These are phyloP conservation scores for Suillus subaureus DNA, from an alignment of 768 basidiomycete species.

Conservation along the genomic window DNA sequence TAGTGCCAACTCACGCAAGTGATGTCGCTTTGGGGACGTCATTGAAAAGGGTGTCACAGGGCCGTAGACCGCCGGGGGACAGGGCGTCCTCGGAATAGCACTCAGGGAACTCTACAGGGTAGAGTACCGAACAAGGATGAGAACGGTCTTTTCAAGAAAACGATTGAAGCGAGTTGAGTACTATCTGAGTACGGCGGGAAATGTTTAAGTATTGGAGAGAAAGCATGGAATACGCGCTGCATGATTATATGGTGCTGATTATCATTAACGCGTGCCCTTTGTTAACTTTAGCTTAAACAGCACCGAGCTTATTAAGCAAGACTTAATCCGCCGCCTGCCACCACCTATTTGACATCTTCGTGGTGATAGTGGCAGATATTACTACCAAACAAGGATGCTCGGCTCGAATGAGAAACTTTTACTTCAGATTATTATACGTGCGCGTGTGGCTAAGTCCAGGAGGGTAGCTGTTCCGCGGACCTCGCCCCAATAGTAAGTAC, in stretches of 20 bases:
- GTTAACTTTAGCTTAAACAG: conserved; percentile 5
- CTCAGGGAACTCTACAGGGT: background rate
- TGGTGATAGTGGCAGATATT: background rate
- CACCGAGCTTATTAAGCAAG: conserved; percentile 1
- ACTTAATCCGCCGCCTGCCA: background rate
- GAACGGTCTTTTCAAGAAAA: background rate
- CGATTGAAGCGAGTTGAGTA: background rate
- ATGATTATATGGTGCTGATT: conserved; percentile 9
- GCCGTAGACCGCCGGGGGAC: conserved; percentile 9
- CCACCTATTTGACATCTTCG: background rate
- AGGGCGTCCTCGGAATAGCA: conserved; percentile 3
- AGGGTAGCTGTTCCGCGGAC: conserved; percentile 1
- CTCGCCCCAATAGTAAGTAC: background rate
- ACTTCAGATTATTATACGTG: background rate
- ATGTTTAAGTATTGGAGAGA: background rate
- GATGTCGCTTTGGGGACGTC: background rate
- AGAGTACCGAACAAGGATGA: background rate
- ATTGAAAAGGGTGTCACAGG: conserved; percentile 3
- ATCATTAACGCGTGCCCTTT: conserved; percentile 1
- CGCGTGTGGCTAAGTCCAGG: background rate
- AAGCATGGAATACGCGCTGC: conserved; percentile 9
- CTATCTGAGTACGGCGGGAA: no score
- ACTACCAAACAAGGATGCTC: background rate
- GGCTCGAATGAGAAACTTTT: background rate
- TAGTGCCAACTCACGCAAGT: conserved; percentile 2